Conservation (phyloP, 192 early-diverging fungal genomes). For the Coemansia sp. region DNA sequence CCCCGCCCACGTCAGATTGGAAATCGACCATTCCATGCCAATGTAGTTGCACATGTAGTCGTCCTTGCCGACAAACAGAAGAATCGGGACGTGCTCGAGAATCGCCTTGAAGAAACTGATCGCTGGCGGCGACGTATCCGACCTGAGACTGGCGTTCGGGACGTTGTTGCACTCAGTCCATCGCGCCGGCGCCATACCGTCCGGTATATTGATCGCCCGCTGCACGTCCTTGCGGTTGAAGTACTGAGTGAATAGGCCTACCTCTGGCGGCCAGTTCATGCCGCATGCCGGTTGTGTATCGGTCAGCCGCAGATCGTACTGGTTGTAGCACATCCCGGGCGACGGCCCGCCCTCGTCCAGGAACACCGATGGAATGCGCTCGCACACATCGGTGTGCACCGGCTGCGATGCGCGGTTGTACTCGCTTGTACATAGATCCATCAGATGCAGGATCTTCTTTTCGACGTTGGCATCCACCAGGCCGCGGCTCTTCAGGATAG, state of each 20-base stretch:
- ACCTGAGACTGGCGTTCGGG: slow-evolving; percentile 35
- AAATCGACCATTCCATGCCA: slow-evolving; percentile 65
- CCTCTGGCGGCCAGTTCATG: slow-evolving; percentile 60
- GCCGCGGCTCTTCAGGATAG: slow-evolving; percentile 43
- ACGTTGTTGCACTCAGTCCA: slow-evolving; percentile 67
- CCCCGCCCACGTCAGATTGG: slow-evolving; percentile 65
- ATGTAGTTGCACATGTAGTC: slow-evolving; percentile 76
- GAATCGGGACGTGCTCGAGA: slow-evolving; percentile 53
- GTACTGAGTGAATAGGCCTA: slow-evolving; percentile 45
- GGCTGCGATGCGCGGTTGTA: slow-evolving; percentile 52
- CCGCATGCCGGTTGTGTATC: slow-evolving; percentile 67
- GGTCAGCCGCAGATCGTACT: slow-evolving; percentile 69
- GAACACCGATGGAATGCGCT: slow-evolving; percentile 35
- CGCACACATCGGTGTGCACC: slow-evolving; percentile 49
- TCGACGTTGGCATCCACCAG: slow-evolving; percentile 29
- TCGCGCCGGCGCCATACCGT: slow-evolving; percentile 7
- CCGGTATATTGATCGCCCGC: slow-evolving; percentile 55
- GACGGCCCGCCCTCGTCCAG: slow-evolving; percentile 38
- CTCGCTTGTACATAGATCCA: slow-evolving; percentile 44
- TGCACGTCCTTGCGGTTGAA: slow-evolving; percentile 58
- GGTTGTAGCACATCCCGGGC: slow-evolving; percentile 64
- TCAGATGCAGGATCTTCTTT: slow-evolving; percentile 20
- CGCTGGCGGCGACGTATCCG: slow-evolving; percentile 53
- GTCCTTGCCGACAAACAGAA: slow-evolving; percentile 67
- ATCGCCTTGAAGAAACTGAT: slow-evolving; percentile 54